phyloP scores from a whole-genome alignment of 116 monocot genomes.

The Cymodocea nodosa region DNA sequence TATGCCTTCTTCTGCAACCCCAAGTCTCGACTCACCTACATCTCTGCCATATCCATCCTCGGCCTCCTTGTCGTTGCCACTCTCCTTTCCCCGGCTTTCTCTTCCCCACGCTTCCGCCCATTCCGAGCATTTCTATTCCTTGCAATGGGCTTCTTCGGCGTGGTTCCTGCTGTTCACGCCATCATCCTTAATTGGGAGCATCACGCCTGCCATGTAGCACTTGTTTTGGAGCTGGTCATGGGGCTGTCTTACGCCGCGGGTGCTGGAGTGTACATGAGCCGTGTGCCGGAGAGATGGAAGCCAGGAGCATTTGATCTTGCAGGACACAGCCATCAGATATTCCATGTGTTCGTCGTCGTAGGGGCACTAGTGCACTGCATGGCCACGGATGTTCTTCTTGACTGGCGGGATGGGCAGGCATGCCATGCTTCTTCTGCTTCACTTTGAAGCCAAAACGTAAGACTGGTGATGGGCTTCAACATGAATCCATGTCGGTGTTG shows the following conservation, averaged over 20 bases:
- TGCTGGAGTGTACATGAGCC: slow-evolving; percentile 49
- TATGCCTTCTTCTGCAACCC: slow-evolving; percentile 86
- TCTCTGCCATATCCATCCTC: slow-evolving; percentile 47
- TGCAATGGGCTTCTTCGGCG: slow-evolving; percentile 77
- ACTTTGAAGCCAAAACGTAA: neutral
- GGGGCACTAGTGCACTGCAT: slow-evolving; percentile 67
- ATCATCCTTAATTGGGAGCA: slow-evolving; percentile 50
- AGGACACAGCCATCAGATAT: slow-evolving; percentile 95
- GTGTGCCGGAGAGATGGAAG: slow-evolving; percentile 81
- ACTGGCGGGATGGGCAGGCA: slow-evolving; percentile 42
- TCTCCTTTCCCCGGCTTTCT: slow-evolving; percentile 53
- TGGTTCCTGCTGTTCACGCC: slow-evolving; percentile 67
- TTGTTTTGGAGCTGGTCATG: slow-evolving; percentile 63
- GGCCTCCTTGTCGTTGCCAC: slow-evolving; percentile 33
- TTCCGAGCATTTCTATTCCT: slow-evolving; percentile 67
- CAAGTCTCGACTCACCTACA: slow-evolving; percentile 38
- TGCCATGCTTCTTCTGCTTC: slow-evolving; percentile 4
- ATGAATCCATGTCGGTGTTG: neutral
- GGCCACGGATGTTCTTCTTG: slow-evolving; percentile 46
- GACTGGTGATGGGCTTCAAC: too few relatives aligned
- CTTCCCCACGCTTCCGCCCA: slow-evolving; percentile 52
- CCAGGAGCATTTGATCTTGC: slow-evolving; percentile 73
- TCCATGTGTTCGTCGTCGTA: slow-evolving; percentile 72
- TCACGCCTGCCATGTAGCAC: slow-evolving; percentile 34
- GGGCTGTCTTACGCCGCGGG: slow-evolving; percentile 52